These are phyloP conservation scores for Fusarium anguioides DNA, from an alignment of 2,329 filamentous ascomycete genomes.

Conservation along the genomic window DNA sequence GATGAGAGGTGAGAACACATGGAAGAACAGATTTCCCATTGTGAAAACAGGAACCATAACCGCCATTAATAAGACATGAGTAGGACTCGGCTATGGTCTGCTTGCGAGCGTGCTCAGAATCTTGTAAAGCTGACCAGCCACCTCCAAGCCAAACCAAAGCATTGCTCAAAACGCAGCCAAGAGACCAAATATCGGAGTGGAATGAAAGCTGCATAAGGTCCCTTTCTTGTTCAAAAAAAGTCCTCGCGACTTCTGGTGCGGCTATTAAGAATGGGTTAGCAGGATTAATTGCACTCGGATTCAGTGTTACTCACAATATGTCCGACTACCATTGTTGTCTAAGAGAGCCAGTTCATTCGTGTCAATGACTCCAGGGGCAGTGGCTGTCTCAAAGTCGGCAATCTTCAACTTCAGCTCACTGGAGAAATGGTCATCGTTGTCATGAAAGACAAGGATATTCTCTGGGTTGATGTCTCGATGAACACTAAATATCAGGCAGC, in stretches of 20 bases:
- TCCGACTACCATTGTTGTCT: slow-evolving; percentile 18
- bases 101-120: background rate
- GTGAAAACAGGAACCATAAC: no score
- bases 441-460: slow-evolving; percentile 23
- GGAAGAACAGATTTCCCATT: no score
- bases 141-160: slow-evolving; percentile 25
- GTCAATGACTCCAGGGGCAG: background rate
- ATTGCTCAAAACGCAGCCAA: slow-evolving; percentile 29
- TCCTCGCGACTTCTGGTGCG: slow-evolving; percentile 15
- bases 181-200: slow-evolving; percentile 24
- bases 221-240: background rate
- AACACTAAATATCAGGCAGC: background rate
- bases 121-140: background rate
- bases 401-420: slow-evolving; percentile 13
- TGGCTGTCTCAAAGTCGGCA: slow-evolving; percentile 28
- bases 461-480: slow-evolving; percentile 32
- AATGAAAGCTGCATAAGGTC: background rate
- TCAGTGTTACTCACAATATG: slow-evolving; percentile 4
- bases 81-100: no score
- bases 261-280: background rate
- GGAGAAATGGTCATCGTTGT: background rate
- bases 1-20: no score
- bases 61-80: no score
- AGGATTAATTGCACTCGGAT: accelerated
- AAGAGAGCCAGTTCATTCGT: background rate